Evolutionary conservation across 495 filamentous ascomycete genomes (phyloP).

Genomic region (Podospora pseudopauciseta): DNA sequence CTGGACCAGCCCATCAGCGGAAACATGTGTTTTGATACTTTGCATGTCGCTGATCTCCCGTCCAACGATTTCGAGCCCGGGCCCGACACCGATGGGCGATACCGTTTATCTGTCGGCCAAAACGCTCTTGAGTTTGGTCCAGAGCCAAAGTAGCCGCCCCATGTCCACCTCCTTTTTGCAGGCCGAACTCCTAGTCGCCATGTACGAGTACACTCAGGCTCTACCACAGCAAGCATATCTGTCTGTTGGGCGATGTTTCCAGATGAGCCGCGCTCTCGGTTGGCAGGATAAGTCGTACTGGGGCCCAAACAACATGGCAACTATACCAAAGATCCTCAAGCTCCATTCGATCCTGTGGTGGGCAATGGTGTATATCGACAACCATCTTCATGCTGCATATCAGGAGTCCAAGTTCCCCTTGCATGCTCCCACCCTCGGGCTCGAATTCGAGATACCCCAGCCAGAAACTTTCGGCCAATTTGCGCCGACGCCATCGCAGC

Average conservation of each 20-base stretch:
- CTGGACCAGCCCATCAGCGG: constrained; percentile 28
- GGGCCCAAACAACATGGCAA: constrained; percentile 13
- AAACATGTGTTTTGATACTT: constrained; percentile 25
- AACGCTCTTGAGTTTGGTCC: constrained; percentile 28
- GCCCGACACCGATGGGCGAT: constrained; percentile 20
- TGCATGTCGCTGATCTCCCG: constrained; percentile 30
- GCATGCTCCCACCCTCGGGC: constrained; percentile 20
- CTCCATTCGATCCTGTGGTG: constrained; percentile 33
- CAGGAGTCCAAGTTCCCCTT: constrained; percentile 29
- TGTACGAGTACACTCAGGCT: constrained; percentile 76
- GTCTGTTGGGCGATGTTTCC: constrained; percentile 27
- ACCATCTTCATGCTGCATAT: constrained; percentile 29
- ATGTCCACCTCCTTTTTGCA: constrained; percentile 44
- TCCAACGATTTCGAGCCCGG: constrained; percentile 14
- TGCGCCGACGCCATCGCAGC: neutral
- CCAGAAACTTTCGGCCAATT: constrained; percentile 27
- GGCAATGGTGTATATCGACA: constrained; percentile 33
- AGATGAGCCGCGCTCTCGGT: constrained; percentile 28
- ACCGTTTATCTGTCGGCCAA: constrained; percentile 27
- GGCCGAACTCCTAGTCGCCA: constrained; percentile 75
- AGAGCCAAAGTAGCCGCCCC: constrained; percentile 19
- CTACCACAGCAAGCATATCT: constrained; percentile 62
- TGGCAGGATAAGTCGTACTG: constrained; percentile 29
- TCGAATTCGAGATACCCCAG: constrained; percentile 22
- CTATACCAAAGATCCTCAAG: constrained; percentile 24